Evolutionary conservation across 1,284 basidiomycete genomes (phyloP), one percentile per base, ranked within the genome.

Genomic region (Puccinia brachypodii): DNA sequence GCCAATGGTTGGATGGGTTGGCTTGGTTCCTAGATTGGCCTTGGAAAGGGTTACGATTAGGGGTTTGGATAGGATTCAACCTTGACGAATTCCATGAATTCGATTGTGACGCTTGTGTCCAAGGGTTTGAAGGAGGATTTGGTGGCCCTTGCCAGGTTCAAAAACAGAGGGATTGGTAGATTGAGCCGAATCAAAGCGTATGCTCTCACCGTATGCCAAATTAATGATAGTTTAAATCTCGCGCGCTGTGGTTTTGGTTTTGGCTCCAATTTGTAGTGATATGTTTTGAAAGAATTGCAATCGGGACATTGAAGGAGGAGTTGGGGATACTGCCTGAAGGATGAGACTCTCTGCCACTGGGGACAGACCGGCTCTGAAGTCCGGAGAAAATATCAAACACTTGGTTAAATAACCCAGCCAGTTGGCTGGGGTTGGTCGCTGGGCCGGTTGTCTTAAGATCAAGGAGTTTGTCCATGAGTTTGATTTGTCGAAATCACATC

Each of bases 251-350:
- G 47, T 0, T 1, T 71, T 22, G 4, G 19, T 0, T 16, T 33
- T 47, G 0, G 16, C 22, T 2, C 16, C 0, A 1, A 71, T n/a
- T 50, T 71, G 68, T 8, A 71, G 4, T 0, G 68, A 71, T 0
- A 71, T 71, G 22, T 71, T 71, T 40, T 71, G 68, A 22, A 71
- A 71, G 1, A 71, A 50, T 71, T 71, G 68, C 0, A 25, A 71
- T 31, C 68, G 0, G 1, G 68, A 31, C 68, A 71, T 71, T 4
- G 40, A 28, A 4, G 68, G 25, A 7, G 68, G 68, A 1, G 68
- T n/a, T 0, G 68, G 68, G 13, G 47, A n/a, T 3, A 71, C 9
- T 0, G 40, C 7, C 25, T 71, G 68, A 14, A 71, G 42, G 3
- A 71, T 47, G 14, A 71, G 68, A 25, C 40, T 47, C 19, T 71